Conservation (phyloP, 352 stramenopile species). For the Phytophthora ramorum region DNA sequence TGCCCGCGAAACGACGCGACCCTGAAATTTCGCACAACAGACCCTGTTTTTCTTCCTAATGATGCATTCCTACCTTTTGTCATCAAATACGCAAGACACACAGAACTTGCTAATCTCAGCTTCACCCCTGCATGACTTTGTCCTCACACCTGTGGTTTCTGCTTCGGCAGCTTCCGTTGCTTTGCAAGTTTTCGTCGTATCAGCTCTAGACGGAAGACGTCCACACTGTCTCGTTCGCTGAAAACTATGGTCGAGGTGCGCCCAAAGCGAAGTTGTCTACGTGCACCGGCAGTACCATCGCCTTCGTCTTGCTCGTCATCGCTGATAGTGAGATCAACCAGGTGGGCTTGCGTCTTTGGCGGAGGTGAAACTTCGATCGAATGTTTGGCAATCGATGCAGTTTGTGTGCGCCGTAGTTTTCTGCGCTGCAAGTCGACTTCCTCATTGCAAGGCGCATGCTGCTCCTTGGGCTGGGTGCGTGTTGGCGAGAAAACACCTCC, state of each 20-base stretch:
- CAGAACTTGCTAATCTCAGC: neutral
- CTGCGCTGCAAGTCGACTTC: neutral
- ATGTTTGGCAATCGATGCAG: neutral
- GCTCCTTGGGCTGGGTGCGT: neutral
- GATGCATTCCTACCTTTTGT: neutral
- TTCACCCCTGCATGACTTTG: constrained; percentile 1
- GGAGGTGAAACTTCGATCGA: neutral
- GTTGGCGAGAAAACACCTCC: constrained; percentile 9
- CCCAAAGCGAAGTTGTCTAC: constrained; percentile 17
- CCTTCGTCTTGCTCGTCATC: neutral
- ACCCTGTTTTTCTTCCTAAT: too few relatives aligned
- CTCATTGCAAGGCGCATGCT: neutral
- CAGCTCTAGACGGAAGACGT: constrained; percentile 12
- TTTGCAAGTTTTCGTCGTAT: neutral
- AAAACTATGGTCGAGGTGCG: constrained; percentile 10
- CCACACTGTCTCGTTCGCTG: constrained; percentile 2
- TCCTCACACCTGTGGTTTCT: constrained; percentile 11
- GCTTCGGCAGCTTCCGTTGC: constrained; percentile 1
- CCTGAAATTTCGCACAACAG: neutral
- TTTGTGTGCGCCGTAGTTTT: neutral
- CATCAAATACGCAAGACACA: too few relatives aligned
- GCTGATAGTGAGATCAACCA: constrained; percentile 12
- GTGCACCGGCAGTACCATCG: neutral
- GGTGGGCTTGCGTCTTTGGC: neutral
- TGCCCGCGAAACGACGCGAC: constrained; percentile 27